Conservation (phyloP, 495 filamentous ascomycete genomes). For the Podospora pseudopauciseta region DNA sequence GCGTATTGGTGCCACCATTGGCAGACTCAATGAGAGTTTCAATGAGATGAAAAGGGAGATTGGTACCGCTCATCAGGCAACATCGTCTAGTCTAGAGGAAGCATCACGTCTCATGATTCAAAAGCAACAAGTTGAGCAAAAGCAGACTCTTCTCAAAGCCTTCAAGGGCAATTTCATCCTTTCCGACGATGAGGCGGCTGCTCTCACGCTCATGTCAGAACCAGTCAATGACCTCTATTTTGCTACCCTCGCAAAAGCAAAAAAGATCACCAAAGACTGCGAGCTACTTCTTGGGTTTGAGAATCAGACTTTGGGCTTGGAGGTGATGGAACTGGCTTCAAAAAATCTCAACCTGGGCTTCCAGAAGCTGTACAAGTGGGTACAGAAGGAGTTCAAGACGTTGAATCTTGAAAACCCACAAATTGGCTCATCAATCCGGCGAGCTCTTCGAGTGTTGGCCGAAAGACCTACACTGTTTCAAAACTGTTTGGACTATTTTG, state of each 20-base stretch:
- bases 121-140: conserved; percentile 74
- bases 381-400: conserved; percentile 87
- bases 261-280: conserved; percentile 83
- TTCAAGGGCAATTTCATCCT: conserved; percentile 84
- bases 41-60: conserved; percentile 78
- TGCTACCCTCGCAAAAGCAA: conserved; percentile 68
- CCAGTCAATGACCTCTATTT: conserved; percentile 89
- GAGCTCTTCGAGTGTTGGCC: conserved; percentile 80
- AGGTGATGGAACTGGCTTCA: conserved; percentile 87
- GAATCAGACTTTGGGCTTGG: conserved; percentile 77
- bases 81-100: conserved; percentile 73
- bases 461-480: conserved; percentile 89
- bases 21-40: conserved; percentile 74
- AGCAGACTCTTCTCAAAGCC: conserved; percentile 75
- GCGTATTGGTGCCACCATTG: conserved; percentile 75
- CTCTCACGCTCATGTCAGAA: conserved; percentile 70
- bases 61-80: conserved; percentile 67
- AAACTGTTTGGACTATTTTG: conserved; percentile 89
- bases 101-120: conserved; percentile 69
- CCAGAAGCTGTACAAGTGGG: conserved; percentile 93
- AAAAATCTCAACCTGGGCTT: conserved; percentile 85
- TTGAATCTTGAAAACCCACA: conserved; percentile 93
- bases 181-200: conserved; percentile 69
- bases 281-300: conserved; percentile 85
- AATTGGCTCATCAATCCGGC: conserved; percentile 79